Evolutionary conservation across 2,329 filamentous ascomycete genomes (phyloP).

Genomic region (Rutstroemia sp.): DNA sequence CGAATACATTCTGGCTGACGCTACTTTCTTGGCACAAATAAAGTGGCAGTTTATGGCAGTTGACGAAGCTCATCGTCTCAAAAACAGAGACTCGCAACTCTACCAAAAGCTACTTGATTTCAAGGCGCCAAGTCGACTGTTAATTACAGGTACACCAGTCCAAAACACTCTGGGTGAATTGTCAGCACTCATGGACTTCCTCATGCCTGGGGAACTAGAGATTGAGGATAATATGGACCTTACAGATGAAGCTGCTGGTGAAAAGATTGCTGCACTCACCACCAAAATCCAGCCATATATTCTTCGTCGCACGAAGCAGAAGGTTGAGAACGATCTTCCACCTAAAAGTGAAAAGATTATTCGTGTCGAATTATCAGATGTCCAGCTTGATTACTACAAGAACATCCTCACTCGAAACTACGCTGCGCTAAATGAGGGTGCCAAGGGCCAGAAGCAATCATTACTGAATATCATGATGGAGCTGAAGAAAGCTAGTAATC

Average conservation of each 20-base stretch:
- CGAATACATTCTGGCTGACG: constrained; percentile 87
- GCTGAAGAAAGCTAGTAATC: constrained; percentile 97
- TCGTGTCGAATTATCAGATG: constrained; percentile 90
- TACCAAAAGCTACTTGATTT: constrained; percentile 83
- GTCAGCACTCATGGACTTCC: constrained; percentile 86
- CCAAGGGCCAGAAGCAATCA: constrained; percentile 87
- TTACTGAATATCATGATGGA: constrained; percentile 99
- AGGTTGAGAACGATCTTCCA: constrained; percentile 91
- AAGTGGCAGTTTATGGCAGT: constrained; percentile 98
- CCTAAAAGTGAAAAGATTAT: constrained; percentile 99
- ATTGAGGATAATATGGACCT: constrained; percentile 92
- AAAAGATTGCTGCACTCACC: constrained; percentile 81
- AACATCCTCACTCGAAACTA: constrained; percentile 98
- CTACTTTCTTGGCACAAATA: constrained; percentile 75
- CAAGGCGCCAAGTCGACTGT: constrained; percentile 76
- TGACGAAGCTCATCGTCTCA: constrained; percentile 92
- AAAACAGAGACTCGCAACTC: constrained; percentile 91
- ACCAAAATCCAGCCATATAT: constrained; percentile 88
- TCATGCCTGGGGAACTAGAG: constrained; percentile 88
- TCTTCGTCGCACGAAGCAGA: constrained; percentile 91
- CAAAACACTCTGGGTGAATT: constrained; percentile 95
- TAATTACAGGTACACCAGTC: constrained; percentile 95
- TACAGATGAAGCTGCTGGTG: constrained; percentile 69
- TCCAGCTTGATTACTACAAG: constrained; percentile 97
- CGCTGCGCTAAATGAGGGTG: constrained; percentile 82